Conservation (phyloP, 257 asterid genomes). For the Ophiorrhiza pumila region DNA sequence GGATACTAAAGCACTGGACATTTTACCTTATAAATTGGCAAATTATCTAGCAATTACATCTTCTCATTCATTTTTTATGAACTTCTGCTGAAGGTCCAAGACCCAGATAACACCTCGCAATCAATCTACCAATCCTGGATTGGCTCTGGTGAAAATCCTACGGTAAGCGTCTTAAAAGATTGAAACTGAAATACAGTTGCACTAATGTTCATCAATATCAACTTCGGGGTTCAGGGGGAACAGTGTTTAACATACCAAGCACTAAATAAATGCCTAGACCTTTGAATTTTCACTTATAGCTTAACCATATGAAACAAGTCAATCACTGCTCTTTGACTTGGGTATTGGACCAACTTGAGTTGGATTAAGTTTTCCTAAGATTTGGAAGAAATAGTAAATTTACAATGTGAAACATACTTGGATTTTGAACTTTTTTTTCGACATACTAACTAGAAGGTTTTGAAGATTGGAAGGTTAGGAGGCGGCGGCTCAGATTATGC, state of each 20-base stretch:
- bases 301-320: background rate
- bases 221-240: background rate
- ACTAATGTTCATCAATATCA: background rate
- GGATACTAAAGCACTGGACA: background rate
- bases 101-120: constrained; percentile 83
- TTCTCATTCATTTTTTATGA: constrained; percentile 10
- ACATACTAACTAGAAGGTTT: background rate
- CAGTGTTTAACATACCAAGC: background rate
- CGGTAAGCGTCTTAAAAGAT: constrained; percentile 34
- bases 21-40: background rate
- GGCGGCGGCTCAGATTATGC: constrained; percentile 77
- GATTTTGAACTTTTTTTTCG: background rate
- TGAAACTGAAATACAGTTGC: background rate
- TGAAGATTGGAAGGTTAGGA: constrained; percentile 75
- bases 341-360: background rate
- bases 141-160: constrained; percentile 36
- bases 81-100: constrained; percentile 46
- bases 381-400: background rate
- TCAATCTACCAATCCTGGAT: constrained; percentile 79
- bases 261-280: background rate
- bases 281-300: background rate
- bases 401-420: background rate
- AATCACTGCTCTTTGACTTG: background rate
- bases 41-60: background rate
- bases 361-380: background rate